Percentiles rank a stretch among this genome's conserved stretches.
phyloP scores from a whole-genome alignment of 768 basidiomycete species.

The Pleurotus tuoliensis region DNA sequence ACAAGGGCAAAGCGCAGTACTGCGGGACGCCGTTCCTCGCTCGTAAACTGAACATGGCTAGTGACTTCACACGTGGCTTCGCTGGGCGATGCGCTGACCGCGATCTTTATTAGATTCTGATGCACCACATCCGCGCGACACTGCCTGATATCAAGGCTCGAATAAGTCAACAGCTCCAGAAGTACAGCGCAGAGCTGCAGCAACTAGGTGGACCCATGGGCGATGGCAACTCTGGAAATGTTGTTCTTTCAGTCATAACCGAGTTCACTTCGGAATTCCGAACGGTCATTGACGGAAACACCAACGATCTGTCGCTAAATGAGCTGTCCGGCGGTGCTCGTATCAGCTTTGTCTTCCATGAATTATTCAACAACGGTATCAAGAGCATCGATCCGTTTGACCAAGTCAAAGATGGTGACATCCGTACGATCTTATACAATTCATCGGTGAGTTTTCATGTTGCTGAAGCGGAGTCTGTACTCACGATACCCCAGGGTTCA shows the following conservation, averaged over 20 bases:
- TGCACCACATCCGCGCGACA: conserved; percentile 97
- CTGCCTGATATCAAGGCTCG: conserved; percentile 98
- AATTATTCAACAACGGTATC: conserved; percentile 95
- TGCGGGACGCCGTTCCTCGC: conserved; percentile 98
- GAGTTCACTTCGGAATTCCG: conserved; percentile 98
- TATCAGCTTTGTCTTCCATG: conserved; percentile 99
- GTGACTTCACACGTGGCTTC: conserved; percentile 16
- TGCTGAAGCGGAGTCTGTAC: not conserved
- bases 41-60: conserved; percentile 88
- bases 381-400: conserved; percentile 97
- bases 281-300: conserved; percentile 94
- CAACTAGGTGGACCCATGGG: conserved; percentile 85
- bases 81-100: not conserved
- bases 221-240: conserved; percentile 81
- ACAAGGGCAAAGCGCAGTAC: conserved; percentile 91
- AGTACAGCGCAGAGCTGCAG: conserved; percentile 80
- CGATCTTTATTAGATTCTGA: conserved; percentile 70
- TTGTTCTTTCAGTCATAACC: conserved; percentile 96
- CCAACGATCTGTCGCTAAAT: conserved; percentile 91
- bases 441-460: conserved; percentile 75
- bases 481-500: conserved; percentile 59
- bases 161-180: conserved; percentile 86
- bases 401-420: conserved; percentile 98
- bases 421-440: conserved; percentile 93
- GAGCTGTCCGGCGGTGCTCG: conserved; percentile 98